Evolutionary conservation across 495 filamentous ascomycete genomes (phyloP).

Genomic region (Podospora pseudopauciseta): DNA sequence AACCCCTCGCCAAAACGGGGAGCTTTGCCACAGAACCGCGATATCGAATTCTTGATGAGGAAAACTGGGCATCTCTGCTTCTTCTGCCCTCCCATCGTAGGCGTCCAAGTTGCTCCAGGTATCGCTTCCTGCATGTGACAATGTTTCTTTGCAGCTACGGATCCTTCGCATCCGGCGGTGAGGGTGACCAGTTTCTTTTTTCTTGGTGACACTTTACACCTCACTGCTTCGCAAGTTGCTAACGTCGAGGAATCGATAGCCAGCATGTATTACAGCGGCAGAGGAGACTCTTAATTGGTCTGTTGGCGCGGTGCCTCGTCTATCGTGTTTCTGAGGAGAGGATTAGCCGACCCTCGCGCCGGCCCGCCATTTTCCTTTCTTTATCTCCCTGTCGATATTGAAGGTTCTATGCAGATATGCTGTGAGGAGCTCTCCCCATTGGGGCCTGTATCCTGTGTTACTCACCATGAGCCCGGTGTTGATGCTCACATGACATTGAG

Average conservation of each 20-base stretch:
- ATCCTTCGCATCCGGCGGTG: neutral
- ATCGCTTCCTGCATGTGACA: neutral
- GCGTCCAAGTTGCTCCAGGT: neutral
- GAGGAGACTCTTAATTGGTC: neutral
- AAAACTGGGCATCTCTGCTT: neutral
- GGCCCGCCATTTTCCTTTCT: neutral
- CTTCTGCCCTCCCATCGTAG: neutral
- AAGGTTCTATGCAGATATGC: neutral
- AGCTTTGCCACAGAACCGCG: conserved; percentile 12
- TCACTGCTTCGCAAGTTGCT: neutral
- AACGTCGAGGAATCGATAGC: neutral
- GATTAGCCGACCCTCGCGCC: neutral
- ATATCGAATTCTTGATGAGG: neutral
- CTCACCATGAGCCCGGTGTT: neutral
- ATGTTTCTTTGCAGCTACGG: neutral
- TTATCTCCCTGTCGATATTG: neutral
- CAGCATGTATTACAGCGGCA: neutral
- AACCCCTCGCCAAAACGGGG: neutral
- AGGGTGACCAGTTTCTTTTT: neutral
- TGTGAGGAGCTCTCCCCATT: neutral
- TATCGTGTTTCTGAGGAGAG: neutral
- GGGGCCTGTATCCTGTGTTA: neutral
- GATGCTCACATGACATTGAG: neutral
- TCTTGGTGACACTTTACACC: neutral
- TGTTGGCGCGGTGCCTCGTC: conserved; percentile 2